Evolutionary conservation across 2,329 filamentous ascomycete genomes (phyloP), one percentile per base, ranked within the genome.

Genomic region (Fusarium papillatum): DNA sequence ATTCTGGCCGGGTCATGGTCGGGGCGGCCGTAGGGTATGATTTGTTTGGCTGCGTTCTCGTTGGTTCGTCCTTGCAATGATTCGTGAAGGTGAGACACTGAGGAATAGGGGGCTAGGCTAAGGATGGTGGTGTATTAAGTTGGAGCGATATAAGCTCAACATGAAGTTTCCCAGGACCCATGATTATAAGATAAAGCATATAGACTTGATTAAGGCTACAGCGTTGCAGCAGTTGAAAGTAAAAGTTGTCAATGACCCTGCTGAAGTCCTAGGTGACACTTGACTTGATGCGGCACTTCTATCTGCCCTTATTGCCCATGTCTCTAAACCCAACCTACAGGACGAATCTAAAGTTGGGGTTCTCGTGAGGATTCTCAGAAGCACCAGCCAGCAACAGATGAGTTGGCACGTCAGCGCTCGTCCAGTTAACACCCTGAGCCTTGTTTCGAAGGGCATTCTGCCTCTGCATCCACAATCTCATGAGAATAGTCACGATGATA

Each of bases 301-400:
- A 19, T 50, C 6, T 50, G 46, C 14, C 8, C 6, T 7, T 26
- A 50, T 26, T 11, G 7, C 24, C 9, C 24, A 50, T 7, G 16
- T 50, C 9, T 7, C 9, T 29, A 7, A 50, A 7, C 13, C 36
- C 5, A 8, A 26, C 10, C 22, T 62, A 62, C 11, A 62, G 59
- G 17, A 62, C 38, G 8, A 62, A 62, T 62, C 59, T 43, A 43
- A 62, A 62, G 38, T 62, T 62, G 17, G 59, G 59, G 19, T 62
- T 62, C 59, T 62, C 59, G 22, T 62, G 59, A 22, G 59, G 59
- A 19, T 62, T 62, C 38, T 62, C 59, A 22, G 24, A 62, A 43
- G 24, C 59, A 14, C 59, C 59, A 29, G 59, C 59, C 34, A 39
- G 38, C 16, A 62, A 24, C 36, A 62, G 17, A 38, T 62, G 38